These are phyloP conservation scores for Fusarium chaquense DNA, from an alignment of 2,329 filamentous ascomycete species.

Conservation along the genomic window DNA sequence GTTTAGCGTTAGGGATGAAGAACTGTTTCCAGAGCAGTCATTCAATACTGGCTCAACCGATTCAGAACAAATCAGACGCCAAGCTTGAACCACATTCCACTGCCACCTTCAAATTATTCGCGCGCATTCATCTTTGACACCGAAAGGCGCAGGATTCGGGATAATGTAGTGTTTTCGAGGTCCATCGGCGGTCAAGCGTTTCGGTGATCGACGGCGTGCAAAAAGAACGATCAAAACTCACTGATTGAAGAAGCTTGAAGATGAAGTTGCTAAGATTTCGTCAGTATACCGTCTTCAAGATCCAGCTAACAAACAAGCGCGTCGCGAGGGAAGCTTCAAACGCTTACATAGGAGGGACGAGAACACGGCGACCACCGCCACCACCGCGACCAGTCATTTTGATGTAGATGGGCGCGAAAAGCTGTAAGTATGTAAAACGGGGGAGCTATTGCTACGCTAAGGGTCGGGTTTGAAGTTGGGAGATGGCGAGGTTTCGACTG, in stretches of 20 bases:
- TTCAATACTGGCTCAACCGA: background rate
- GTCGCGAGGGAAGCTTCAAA: conserved; percentile 22
- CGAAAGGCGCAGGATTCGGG: background rate
- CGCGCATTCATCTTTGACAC: background rate
- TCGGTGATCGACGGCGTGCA: background rate
- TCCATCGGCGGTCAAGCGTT: conserved; percentile 31
- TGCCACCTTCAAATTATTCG: background rate
- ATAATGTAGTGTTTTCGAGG: conserved; percentile 28
- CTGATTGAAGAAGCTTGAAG: conserved; percentile 81
- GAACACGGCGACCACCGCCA: conserved; percentile 69
- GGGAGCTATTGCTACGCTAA: conserved; percentile 6
- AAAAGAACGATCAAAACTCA: conserved; percentile 46
- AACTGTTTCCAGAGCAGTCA: background rate
- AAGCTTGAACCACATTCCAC: background rate
- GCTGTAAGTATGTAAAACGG: background rate
- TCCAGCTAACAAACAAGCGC: conserved; percentile 26
- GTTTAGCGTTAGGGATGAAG: background rate
- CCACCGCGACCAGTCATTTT: conserved; percentile 70
- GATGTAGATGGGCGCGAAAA: conserved; percentile 20
- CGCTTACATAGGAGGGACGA: conserved; percentile 67
- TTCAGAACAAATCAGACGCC: background rate
- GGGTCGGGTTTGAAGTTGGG: conserved; percentile 1
- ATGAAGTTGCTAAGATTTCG: conserved; percentile 57
- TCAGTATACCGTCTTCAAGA: conserved; percentile 39
- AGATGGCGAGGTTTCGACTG: conserved; percentile 16